Evolutionary conservation across 2,329 filamentous ascomycete species (phyloP), one percentile per base, ranked within the genome.

Genomic region (Diaporthe sp.): DNA sequence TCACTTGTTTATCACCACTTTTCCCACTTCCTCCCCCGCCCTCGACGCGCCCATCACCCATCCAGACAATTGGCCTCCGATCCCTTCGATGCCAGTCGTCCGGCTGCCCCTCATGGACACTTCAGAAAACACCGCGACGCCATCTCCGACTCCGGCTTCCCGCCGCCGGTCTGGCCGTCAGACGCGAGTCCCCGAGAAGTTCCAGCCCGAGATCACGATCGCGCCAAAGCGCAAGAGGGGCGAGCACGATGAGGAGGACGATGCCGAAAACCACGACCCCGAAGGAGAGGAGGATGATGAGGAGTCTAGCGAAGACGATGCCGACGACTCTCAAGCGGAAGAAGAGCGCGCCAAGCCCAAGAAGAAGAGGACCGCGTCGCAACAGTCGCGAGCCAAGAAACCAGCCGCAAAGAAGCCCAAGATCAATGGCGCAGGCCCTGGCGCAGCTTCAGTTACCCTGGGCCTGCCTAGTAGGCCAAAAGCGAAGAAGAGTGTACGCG

Each of bases 151-250:
- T 72, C 84, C 85, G 76, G 83, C 85, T 75, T 85, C 86, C 80
- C 86, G 87, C 83, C 92, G 92, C 82, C 90, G 91, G 77, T 94
- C 92, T 50, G 90, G 91, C 90, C 91, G 91, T 90, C 91, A 91
- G 85, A 87, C 90, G 76, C 89, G 86, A 80, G 86, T 85, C 47
- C 90, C 91, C 59, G 82, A 88, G 80, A 92, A 92, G 81, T 92
- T 91, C 83, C 85, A 85, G 73, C 88, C 89, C 71, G 88, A 92
- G 75, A 84, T 86, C 77, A 80, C 84, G 71, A 78, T 83, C 59
- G 84, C 85, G 55, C 80, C 86, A 66, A 92, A 92, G 83, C 88
- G 91, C 81, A 92, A 93, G 83, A 87, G 89, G 76, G 84, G 81
- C 70, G 78, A 78, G 71, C 86, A 86, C 55, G 86, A 85, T 50